Percentiles rank a stretch among this genome's conserved stretches.
These are phyloP conservation scores for Termitomyces sp. DNA, from an alignment of 768 basidiomycete genomes.

Conservation along the genomic window DNA sequence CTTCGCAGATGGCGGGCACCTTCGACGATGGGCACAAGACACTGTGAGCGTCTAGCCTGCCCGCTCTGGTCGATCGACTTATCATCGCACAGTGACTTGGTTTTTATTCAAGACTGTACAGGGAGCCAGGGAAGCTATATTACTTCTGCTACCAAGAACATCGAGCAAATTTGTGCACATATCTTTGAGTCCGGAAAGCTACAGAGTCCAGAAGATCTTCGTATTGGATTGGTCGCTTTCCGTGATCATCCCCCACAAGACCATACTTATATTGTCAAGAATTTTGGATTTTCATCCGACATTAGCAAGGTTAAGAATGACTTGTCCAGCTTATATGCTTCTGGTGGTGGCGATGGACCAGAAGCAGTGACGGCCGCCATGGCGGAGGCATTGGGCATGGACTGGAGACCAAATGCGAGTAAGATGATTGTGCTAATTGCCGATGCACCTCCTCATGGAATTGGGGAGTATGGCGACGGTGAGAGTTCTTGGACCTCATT, in stretches of 20 bases:
- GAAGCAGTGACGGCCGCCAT: conserved; percentile 95
- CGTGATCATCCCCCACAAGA: conserved; percentile 98
- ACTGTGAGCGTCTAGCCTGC: conserved; percentile 47
- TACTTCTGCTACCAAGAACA: conserved; percentile 92
- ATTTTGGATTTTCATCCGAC: conserved; percentile 92
- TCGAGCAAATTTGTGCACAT: conserved; percentile 89
- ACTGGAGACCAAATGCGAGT: conserved; percentile 83
- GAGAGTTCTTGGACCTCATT: conserved; percentile 18
- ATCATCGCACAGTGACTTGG: conserved; percentile 62
- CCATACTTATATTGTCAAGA: conserved; percentile 89
- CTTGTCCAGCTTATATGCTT: conserved; percentile 79
- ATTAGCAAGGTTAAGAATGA: conserved; percentile 82
- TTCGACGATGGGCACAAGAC: conserved; percentile 53
- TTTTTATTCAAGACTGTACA: conserved; percentile 94
- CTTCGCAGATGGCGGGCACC: conserved; percentile 16
- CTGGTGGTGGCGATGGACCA: conserved; percentile 91
- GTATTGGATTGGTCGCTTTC: conserved; percentile 91
- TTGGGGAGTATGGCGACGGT: conserved; percentile 97
- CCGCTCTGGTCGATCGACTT: conserved; percentile 13
- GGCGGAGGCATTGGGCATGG: conserved; percentile 80
- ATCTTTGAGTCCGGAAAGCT: conserved; percentile 94
- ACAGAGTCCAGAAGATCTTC: conserved; percentile 79
- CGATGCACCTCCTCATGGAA: conserved; percentile 96
- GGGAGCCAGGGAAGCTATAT: conserved; percentile 90
- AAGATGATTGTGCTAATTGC: conserved; percentile 98